These are phyloP conservation scores for Goffeauzyma gilvescens DNA, from an alignment of 768 basidiomycete genomes.

Conservation along the genomic window DNA sequence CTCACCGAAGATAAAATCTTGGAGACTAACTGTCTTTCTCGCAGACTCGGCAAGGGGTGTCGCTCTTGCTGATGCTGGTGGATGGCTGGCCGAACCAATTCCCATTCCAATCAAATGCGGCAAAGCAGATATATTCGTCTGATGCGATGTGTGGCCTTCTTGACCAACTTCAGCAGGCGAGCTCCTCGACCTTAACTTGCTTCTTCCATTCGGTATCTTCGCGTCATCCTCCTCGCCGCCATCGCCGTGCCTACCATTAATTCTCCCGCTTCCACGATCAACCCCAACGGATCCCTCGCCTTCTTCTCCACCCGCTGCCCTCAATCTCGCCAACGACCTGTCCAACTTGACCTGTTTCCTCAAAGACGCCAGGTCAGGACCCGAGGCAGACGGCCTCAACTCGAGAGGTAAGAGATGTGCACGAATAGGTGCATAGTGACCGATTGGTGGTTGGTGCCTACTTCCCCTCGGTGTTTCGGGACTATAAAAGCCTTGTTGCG, in stretches of 20 bases:
- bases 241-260: neutral
- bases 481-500: neutral
- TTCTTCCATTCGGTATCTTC: neutral
- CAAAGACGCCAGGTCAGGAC: constrained; percentile 6
- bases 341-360: neutral
- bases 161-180: constrained; percentile 4
- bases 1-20: constrained; percentile 31
- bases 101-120: constrained; percentile 3
- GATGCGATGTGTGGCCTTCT: neutral
- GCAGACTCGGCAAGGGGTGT: too few species aligned
- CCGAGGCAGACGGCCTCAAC: constrained; percentile 3
- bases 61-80: constrained; percentile 15
- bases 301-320: neutral
- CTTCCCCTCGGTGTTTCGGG: constrained; percentile 2
- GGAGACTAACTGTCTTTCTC: constrained; percentile 11
- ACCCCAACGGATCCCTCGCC: neutral
- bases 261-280: neutral
- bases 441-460: neutral
- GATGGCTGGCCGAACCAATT: constrained; percentile 2
- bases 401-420: constrained; percentile 6
- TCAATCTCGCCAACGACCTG: neutral
- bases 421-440: neutral
- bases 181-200: constrained; percentile 4
- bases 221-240: neutral
- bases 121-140: constrained; percentile 5